phyloP scores from a whole-genome alignment of 495 filamentous ascomycete species.

The Penicillium lividum region DNA sequence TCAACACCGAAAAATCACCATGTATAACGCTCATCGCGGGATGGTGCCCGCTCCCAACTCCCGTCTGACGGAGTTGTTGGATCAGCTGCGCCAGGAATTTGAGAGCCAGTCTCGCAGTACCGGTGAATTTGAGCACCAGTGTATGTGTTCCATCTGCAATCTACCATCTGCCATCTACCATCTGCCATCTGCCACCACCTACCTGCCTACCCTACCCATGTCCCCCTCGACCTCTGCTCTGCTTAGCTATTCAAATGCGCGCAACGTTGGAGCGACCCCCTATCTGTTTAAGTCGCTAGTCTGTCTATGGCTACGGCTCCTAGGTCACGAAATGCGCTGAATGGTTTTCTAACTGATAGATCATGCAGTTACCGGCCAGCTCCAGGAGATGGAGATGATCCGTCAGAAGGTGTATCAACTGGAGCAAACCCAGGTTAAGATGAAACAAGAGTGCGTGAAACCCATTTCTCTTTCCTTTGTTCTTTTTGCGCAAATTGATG shows the following conservation, averaged over 20 bases:
- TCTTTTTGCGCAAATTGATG: background rate
- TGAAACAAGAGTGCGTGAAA: constrained; percentile 81
- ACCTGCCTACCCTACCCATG: background rate
- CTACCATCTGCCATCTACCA: background rate
- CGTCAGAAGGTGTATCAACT: constrained; percentile 86
- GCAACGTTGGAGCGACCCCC: constrained; percentile 1
- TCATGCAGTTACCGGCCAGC: constrained; percentile 73
- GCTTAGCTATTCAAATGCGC: background rate
- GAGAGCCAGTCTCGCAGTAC: constrained; percentile 74
- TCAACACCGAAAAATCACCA: constrained; percentile 36
- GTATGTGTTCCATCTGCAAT: constrained; percentile 56
- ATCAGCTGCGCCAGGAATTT: constrained; percentile 87
- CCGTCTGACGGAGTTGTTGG: constrained; percentile 86
- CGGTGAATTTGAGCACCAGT: constrained; percentile 83
- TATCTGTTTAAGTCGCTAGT: constrained; percentile 14
- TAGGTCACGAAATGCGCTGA: constrained; percentile 31
- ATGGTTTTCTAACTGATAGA: constrained; percentile 34
- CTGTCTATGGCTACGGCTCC: constrained; percentile 16
- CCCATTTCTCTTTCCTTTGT: background rate
- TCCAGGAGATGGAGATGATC: constrained; percentile 91
- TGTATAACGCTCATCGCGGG: constrained; percentile 90
- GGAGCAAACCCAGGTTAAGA: constrained; percentile 79
- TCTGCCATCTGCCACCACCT: background rate
- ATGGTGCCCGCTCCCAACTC: constrained; percentile 72
- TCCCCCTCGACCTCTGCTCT: background rate